Conservation (phyloP, 1,284 basidiomycete genomes). For the Mycena citricolor region DNA sequence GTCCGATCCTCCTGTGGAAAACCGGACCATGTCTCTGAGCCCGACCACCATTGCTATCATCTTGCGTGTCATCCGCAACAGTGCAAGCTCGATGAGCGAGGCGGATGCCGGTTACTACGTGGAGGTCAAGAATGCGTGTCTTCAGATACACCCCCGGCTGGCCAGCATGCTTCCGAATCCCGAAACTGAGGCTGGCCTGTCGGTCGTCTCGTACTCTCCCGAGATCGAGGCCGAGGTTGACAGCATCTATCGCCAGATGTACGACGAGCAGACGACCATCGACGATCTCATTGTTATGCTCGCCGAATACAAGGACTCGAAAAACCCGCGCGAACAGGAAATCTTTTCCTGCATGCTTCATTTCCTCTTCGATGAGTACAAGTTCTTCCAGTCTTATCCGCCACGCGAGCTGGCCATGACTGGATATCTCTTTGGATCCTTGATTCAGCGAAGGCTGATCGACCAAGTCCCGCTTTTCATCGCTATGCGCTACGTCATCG, state of each 20-base stretch:
- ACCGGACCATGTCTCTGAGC: slow-evolving; percentile 78
- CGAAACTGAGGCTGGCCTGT: slow-evolving; percentile 90
- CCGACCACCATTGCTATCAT: slow-evolving; percentile 91
- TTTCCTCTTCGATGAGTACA: slow-evolving; percentile 99
- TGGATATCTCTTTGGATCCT: slow-evolving; percentile 92
- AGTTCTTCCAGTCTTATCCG: slow-evolving; percentile 98
- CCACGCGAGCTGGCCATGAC: slow-evolving; percentile 95
- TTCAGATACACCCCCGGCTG: slow-evolving; percentile 94
- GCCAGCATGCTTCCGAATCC: slow-evolving; percentile 92
- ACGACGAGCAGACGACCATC: slow-evolving; percentile 90
- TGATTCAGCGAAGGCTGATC: slow-evolving; percentile 93
- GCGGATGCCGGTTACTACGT: slow-evolving; percentile 88
- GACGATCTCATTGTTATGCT: slow-evolving; percentile 92
- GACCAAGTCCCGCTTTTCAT: slow-evolving; percentile 96
- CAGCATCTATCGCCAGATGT: slow-evolving; percentile 97
- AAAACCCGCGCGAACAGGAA: slow-evolving; percentile 86
- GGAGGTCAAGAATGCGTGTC: slow-evolving; percentile 89
- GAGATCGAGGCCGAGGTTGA: slow-evolving; percentile 95
- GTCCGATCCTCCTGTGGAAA: slow-evolving; percentile 78
- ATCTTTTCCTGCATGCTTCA: slow-evolving; percentile 99
- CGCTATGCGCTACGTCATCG: slow-evolving; percentile 95
- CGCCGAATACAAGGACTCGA: slow-evolving; percentile 82
- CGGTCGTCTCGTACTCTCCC: slow-evolving; percentile 83
- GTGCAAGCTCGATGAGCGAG: slow-evolving; percentile 63
- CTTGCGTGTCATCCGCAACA: slow-evolving; percentile 81